Evolutionary conservation across 495 filamentous ascomycete species (phyloP).

Genomic region (Podospora appendiculata): DNA sequence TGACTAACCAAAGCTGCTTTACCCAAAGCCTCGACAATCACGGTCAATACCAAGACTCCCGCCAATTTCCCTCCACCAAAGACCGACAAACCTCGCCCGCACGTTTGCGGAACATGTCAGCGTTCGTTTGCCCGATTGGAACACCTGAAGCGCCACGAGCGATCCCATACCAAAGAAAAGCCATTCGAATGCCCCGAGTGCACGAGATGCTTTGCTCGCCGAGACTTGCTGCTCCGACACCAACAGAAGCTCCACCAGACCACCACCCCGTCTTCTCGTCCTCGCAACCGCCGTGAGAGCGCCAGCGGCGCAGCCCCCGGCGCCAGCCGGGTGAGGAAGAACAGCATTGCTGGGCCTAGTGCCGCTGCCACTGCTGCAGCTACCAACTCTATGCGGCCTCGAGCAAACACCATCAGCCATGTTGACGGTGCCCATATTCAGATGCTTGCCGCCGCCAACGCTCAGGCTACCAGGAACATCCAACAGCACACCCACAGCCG

Average conservation of each 20-base stretch:
- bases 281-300: slow-evolving; percentile 83
- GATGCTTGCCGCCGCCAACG: slow-evolving; percentile 54
- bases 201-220: slow-evolving; percentile 85
- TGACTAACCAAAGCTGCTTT: slow-evolving; percentile 7
- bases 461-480: slow-evolving; percentile 45
- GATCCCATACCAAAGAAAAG: slow-evolving; percentile 98
- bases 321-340: slow-evolving; percentile 78
- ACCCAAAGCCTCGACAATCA: slow-evolving; percentile 40
- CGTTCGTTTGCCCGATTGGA: slow-evolving; percentile 93
- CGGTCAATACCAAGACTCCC: slow-evolving; percentile 42
- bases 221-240: slow-evolving; percentile 87
- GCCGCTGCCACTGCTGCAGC: slow-evolving; percentile 34
- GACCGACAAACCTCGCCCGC: slow-evolving; percentile 93
- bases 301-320: slow-evolving; percentile 61
- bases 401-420: slow-evolving; percentile 96
- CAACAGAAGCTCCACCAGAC: slow-evolving; percentile 99
- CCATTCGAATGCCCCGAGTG: slow-evolving; percentile 98
- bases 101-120: slow-evolving; percentile 87
- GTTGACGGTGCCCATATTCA: slow-evolving; percentile 71
- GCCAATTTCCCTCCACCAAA: slow-evolving; percentile 68
- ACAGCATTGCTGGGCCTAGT: slow-evolving; percentile 62
- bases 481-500: slow-evolving; percentile 45
- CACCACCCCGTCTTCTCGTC: slow-evolving; percentile 81
- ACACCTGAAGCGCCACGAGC: slow-evolving; percentile 96
- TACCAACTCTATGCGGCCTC: slow-evolving; percentile 62